Conservation (phyloP, 441 rosid genomes). For the California macrophylla region DNA sequence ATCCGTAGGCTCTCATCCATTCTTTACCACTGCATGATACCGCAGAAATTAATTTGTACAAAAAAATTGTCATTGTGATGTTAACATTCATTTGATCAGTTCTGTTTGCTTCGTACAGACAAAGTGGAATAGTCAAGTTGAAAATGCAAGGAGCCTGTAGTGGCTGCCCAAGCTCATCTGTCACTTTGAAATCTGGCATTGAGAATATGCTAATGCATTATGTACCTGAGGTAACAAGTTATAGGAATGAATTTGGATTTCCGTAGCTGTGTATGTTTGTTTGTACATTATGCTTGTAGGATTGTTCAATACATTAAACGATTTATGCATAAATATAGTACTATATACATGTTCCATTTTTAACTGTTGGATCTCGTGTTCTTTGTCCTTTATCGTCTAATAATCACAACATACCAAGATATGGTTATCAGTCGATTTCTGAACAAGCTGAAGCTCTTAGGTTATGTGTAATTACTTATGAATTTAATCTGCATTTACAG, state of each 20-base stretch:
- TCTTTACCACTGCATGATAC: neutral
- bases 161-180: slow-evolving; percentile 96
- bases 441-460: neutral
- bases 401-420: too few species aligned
- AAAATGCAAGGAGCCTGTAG: slow-evolving; percentile 98
- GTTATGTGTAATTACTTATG: slow-evolving; percentile 5
- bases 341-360: neutral
- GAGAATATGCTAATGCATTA: slow-evolving; percentile 98
- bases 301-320: neutral
- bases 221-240: slow-evolving; percentile 66
- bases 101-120: slow-evolving; percentile 35
- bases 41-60: neutral
- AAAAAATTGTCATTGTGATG: neutral
- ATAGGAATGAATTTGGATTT: neutral
- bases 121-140: slow-evolving; percentile 82
- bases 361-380: neutral
- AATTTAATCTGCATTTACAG: slow-evolving; percentile 29
- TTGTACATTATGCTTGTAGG: neutral
- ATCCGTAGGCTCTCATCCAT: slow-evolving; percentile 41
- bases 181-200: slow-evolving; percentile 91
- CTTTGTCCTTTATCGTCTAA: neutral
- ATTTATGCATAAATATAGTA: neutral
- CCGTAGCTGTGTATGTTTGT: neutral
- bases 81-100: neutral
- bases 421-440: neutral